Base-by-base conservation (phyloP, 176 grass and related monocot genomes). In the Oryza rufipogon region DNA sequence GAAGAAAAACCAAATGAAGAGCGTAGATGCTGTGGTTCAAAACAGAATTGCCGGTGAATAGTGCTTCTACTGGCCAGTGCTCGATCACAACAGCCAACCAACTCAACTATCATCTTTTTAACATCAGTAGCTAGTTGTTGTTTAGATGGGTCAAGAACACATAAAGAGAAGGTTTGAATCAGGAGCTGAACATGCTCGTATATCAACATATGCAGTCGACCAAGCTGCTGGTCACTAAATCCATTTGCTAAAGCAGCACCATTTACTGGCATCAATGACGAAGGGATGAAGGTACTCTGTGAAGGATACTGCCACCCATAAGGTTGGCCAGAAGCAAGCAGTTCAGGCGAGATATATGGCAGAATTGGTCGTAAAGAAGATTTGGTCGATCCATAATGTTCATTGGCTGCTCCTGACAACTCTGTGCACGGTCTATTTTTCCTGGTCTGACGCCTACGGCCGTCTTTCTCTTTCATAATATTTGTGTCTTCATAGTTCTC, bases 131-230 rank as follows among this genome's bases (percentile, higher is more conserved):
- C 89, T 34, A 94, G 87, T 82, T 84, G 66, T 73, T 92, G 96
- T 84, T 92, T 90, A 61, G 80, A 92, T 63, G 83, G 61, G 76
- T 98, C 89, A 7, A 98, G 91, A 86, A 98, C 84, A 34, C 89
- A 95, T 34, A 98, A 45, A 86, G 96, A 98, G 71, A 94, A 98
- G 11, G 92, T 89, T 75, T 98, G 96, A 63, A 95, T 86, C 76
- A 98, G 86, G 83, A 98, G 86, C 66, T 95, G 96, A 88, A 90
- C 89, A 83, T 98, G 96, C 68, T 94, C 96, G 79, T 95, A 88
- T 77, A 98, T 78, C 79, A 95, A 78, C n/a, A 90, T 84, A 87
- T 95, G 87, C 68, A 98, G 74, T 66, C 87, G 89, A 34, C 91
- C 93, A 80, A 98, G 82, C 83, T 98, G 96, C 78, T 87, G 83